Conservation (phyloP, 1,139 yeast genomes). For the Blastobotrys petasosporus region DNA sequence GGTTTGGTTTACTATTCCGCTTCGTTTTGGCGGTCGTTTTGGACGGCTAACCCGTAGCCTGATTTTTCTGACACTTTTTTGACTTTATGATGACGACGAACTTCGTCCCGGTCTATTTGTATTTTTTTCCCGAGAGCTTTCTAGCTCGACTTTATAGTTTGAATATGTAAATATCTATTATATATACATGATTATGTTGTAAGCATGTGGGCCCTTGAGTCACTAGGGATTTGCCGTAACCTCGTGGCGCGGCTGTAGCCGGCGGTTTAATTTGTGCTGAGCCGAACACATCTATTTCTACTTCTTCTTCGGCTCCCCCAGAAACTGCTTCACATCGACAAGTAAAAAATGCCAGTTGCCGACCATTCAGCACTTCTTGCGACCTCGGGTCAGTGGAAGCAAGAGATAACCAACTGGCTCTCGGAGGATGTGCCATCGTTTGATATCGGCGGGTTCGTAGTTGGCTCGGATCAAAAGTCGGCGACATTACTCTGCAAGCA, state of each 20-base stretch:
- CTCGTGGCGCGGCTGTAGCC: no score
- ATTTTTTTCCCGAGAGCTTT: no score
- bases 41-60: no score
- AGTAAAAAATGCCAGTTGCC: background rate
- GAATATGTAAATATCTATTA: background rate
- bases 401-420: constrained; percentile 64
- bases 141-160: background rate
- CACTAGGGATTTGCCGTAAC: no score
- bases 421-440: constrained; percentile 89
- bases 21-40: no score
- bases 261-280: background rate
- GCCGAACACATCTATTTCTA: background rate
- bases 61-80: no score
- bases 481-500: constrained; percentile 82
- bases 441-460: constrained; percentile 91
- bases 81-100: no score
- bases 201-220: constrained; percentile 37
- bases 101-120: no score
- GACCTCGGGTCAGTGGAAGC: constrained; percentile 12
- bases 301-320: background rate
- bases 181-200: background rate
- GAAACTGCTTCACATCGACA: background rate
- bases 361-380: constrained; percentile 5
- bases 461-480: constrained; percentile 64
- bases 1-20: no score